Base-by-base conservation (phyloP, 768 basidiomycete species). In the Roridomyces roridus region DNA sequence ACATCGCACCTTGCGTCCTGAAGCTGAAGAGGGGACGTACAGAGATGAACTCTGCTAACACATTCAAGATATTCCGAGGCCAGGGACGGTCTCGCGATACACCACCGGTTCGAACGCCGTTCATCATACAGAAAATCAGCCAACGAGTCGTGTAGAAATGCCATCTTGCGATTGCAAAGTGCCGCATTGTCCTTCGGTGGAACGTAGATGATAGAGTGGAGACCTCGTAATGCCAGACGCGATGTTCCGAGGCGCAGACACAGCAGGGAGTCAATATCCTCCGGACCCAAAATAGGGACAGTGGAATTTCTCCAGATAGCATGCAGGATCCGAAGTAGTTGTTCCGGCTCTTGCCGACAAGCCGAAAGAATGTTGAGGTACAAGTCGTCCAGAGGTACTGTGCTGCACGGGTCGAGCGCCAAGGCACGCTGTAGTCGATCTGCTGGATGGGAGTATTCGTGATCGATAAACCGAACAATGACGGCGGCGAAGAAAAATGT, bases 321-420 rank as follows among this genome's bases (percentile, higher is more conserved):
- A 15, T 39, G 39, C 6, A 50, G 39, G 11, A 46, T 46, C 2
- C 31, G 46, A 24, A 39, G 48, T 15, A 18, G 36, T 14, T 28
- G 15, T 4, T 5, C n/a, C n/a, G n/a, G 35, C 1, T 50, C 24
- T 4, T 39, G 23, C 2, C 15, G 23, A 21, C 31, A 17, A n/a
- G 8, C 10, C 17, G 46, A 47, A 26, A 47, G 46, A 15, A 47
- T 36, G 10, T 36, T 4, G 5, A n/a, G 11, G 18, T 50, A 50
- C 28, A 50, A 21, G 23, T 50, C 48, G n/a, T 50, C 48, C 4
- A 50, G 48, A 9, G 48, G 48, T 10, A 20, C 48, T 8, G 48
- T 50, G 15, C 48, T 36, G 6, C n/a, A 24, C 29, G 35, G 48
- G 10, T 41, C 48, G 5, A 37, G 39, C 12, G 10, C 6, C 35